Evolutionary conservation across 139 green algal species (phyloP).

Genomic region (Closterium sp.): DNA sequence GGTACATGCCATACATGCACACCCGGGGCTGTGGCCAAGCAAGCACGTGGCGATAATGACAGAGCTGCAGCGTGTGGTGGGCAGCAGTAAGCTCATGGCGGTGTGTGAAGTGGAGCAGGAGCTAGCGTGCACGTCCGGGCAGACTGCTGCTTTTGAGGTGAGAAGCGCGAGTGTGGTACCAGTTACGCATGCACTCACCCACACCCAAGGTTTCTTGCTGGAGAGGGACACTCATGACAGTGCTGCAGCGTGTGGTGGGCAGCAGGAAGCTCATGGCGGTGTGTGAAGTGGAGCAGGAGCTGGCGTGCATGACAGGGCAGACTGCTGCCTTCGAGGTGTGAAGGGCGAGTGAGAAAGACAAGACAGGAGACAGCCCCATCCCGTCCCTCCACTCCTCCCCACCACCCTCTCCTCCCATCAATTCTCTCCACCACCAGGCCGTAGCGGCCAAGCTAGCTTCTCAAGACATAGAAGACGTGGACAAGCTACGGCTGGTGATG

Average conservation of each 20-base stretch:
- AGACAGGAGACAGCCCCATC: no score
- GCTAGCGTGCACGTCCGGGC: constrained; percentile 71
- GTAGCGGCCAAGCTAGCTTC: constrained; percentile 20
- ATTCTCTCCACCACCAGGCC: background rate
- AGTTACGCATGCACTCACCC: no score
- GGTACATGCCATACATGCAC: no score
- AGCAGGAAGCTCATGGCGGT: background rate
- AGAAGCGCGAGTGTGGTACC: background rate
- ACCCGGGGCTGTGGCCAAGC: constrained; percentile 39
- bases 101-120: constrained; percentile 87
- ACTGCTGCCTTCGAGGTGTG: background rate
- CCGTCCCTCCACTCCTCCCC: background rate
- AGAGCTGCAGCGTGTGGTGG: constrained; percentile 44
- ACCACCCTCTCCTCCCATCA: background rate
- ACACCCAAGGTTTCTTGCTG: no score
- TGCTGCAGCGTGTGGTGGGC: no score
- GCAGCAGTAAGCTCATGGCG: constrained; percentile 49
- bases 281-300: background rate
- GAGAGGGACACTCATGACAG: no score
- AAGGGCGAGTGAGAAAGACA: background rate
- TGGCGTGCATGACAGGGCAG: background rate
- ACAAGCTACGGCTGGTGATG: constrained; percentile 75
- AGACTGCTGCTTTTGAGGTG: constrained; percentile 51
- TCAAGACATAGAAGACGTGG: constrained; percentile 52
- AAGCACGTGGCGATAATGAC: constrained; percentile 50